A percentile compares a stretch with the other conserved stretches of the same genome.
Conservation (phyloP, 768 basidiomycete species). For the Boletellus sp. region DNA sequence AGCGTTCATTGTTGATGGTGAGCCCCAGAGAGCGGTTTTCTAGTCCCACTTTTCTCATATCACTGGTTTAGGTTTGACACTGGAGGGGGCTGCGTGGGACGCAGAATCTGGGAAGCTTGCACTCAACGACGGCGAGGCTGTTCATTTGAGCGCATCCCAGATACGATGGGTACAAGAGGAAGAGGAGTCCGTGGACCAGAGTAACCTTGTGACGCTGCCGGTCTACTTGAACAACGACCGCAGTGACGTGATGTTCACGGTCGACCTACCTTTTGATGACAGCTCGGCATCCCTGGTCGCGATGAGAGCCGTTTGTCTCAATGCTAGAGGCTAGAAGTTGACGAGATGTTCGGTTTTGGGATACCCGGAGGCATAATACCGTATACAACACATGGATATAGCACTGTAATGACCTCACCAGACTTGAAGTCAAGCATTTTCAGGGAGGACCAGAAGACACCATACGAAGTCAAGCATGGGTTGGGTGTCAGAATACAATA, state of each 20-base stretch:
- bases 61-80: slow-evolving; percentile 58
- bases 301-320: slow-evolving; percentile 88
- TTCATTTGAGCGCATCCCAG: slow-evolving; percentile 76
- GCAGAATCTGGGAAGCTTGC: slow-evolving; percentile 52
- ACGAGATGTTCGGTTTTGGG: slow-evolving; percentile 6
- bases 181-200: slow-evolving; percentile 29
- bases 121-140: slow-evolving; percentile 84
- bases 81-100: slow-evolving; percentile 84
- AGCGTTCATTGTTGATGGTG: slow-evolving; percentile 87
- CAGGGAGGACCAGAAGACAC: too few relatives aligned
- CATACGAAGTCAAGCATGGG: too few relatives aligned
- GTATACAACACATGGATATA: slow-evolving; percentile 16
- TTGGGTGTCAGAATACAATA: not conserved
- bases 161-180: slow-evolving; percentile 79
- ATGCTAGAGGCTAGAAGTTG: slow-evolving; percentile 58
- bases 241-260: slow-evolving; percentile 86
- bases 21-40: slow-evolving; percentile 24
- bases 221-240: slow-evolving; percentile 91
- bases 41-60: slow-evolving; percentile 4
- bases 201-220: slow-evolving; percentile 69
- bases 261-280: slow-evolving; percentile 75
- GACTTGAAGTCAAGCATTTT: too few relatives aligned
- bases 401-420: slow-evolving; percentile 11
- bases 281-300: slow-evolving; percentile 68
- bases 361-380: slow-evolving; percentile 29